Evolutionary conservation across 2,329 filamentous ascomycete species (phyloP).

Genomic region (Talaromyces sp.): DNA sequence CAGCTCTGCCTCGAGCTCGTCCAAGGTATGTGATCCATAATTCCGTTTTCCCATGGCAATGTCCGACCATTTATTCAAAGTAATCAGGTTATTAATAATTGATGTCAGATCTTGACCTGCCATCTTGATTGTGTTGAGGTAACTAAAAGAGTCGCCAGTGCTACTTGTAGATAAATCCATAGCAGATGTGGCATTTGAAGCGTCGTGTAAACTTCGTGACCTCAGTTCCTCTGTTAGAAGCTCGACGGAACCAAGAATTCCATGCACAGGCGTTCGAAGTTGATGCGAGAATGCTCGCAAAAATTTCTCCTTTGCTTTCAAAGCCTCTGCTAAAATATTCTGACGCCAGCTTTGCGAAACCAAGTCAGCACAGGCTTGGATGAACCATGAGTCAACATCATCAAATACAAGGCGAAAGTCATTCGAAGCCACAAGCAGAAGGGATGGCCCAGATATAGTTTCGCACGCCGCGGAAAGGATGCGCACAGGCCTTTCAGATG

Average conservation of each 20-base stretch:
- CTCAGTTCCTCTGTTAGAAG: conserved; percentile 8
- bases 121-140: conserved; percentile 16
- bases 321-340: conserved; percentile 6
- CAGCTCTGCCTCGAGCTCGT: conserved; percentile 11
- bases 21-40: neutral
- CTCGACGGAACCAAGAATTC: conserved; percentile 15
- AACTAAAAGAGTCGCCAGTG: neutral
- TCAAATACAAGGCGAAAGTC: conserved; percentile 18
- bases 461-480: conserved; percentile 10
- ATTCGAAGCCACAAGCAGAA: conserved; percentile 14
- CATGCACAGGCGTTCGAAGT: conserved; percentile 16
- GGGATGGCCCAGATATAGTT: conserved; percentile 7
- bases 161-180: neutral
- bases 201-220: neutral
- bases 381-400: conserved; percentile 16
- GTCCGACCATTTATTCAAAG: conserved; percentile 16
- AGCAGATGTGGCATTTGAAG: neutral
- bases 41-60: conserved; percentile 16
- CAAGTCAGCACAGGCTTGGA: conserved; percentile 11
- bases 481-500: conserved; percentile 2
- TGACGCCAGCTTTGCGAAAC: conserved; percentile 15
- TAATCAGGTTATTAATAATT: conserved; percentile 16
- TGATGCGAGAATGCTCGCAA: conserved; percentile 16
- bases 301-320: conserved; percentile 19
- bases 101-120: conserved; percentile 12